Percentiles rank a stretch among this genome's conserved stretches.
phyloP scores from a whole-genome alignment of 345 rosid species.

The Pistacia atlantica region DNA sequence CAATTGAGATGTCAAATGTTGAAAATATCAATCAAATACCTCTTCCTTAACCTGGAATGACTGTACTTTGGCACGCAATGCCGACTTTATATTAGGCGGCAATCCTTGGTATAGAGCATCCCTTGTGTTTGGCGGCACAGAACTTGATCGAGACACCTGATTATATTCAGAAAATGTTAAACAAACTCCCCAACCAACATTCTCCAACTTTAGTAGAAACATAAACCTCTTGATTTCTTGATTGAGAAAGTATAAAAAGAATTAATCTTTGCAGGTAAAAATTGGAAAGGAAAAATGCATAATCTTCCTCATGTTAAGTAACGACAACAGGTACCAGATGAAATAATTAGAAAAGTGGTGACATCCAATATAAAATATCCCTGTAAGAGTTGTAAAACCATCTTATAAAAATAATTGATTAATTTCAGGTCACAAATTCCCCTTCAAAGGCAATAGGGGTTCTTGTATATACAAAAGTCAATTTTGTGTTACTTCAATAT shows the following conservation, averaged over 20 bases:
- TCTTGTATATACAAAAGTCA: background rate
- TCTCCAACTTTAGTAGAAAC: background rate
- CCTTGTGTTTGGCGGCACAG: conserved; percentile 89
- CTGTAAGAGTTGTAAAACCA: too few species aligned
- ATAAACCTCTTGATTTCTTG: background rate
- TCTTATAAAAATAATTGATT: too few species aligned
- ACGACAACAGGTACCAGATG: too few species aligned
- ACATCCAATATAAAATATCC: too few species aligned
- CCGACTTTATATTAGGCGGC: conserved; percentile 83
- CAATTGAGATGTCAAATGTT: conserved; percentile 4
- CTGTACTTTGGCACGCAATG: conserved; percentile 72
- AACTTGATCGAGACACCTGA: conserved; percentile 93
- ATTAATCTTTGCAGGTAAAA: background rate
- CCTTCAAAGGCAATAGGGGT: background rate
- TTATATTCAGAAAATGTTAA: conserved; percentile 8
- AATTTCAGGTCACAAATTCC: background rate
- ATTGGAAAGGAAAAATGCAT: too few species aligned
- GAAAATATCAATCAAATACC: conserved; percentile 40
- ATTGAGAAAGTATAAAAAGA: background rate
- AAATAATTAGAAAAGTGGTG: too few species aligned
- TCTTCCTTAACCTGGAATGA: conserved; percentile 75
- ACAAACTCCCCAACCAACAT: background rate
- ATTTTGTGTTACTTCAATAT: background rate
- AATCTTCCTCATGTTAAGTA: too few species aligned
- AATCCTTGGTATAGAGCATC: conserved; percentile 95